phyloP scores from a whole-genome alignment of 352 stramenopile genomes.

The Thalassiosira gravida region DNA sequence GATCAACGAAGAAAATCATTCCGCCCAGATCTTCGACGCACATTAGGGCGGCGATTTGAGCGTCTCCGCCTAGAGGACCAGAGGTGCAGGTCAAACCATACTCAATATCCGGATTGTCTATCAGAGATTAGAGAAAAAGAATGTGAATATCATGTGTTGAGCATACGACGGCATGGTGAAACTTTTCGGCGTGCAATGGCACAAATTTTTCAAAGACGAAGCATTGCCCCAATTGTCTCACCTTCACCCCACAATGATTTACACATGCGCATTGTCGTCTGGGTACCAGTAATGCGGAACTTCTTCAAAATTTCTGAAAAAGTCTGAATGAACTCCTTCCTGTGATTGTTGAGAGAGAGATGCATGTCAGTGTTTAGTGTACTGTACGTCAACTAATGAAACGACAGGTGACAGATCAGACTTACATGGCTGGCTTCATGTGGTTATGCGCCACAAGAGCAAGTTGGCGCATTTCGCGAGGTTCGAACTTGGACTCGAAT shows the following conservation, averaged over 20 bases:
- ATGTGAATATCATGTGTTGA: no score
- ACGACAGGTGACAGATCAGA: neutral
- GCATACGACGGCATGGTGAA: no score
- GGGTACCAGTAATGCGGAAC: slow-evolving; percentile 49
- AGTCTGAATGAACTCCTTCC: slow-evolving; percentile 46
- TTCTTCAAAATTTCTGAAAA: slow-evolving; percentile 42
- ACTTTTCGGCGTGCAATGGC: no score
- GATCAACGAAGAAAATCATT: slow-evolving; percentile 52
- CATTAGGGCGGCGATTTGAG: slow-evolving; percentile 42
- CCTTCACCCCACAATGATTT: slow-evolving; percentile 34
- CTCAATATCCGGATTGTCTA: slow-evolving; percentile 26
- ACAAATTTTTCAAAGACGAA: no score
- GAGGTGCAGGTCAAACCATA: slow-evolving; percentile 43
- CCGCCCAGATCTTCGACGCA: slow-evolving; percentile 38
- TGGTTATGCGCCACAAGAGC: slow-evolving; percentile 50
- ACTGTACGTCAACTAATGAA: neutral
- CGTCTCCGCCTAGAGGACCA: slow-evolving; percentile 50
- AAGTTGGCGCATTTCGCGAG: slow-evolving; percentile 36
- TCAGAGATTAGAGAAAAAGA: no score
- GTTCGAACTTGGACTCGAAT: slow-evolving; percentile 34
- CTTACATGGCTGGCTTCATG: slow-evolving; percentile 51
- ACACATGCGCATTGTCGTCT: slow-evolving; percentile 49
- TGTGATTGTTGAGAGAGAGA: neutral
- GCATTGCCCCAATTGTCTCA: no score
- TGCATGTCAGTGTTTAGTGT: neutral